These are phyloP conservation scores for Rhizoclosmatium sp. DNA, from an alignment of 192 early-diverging fungal species.

Conservation along the genomic window DNA sequence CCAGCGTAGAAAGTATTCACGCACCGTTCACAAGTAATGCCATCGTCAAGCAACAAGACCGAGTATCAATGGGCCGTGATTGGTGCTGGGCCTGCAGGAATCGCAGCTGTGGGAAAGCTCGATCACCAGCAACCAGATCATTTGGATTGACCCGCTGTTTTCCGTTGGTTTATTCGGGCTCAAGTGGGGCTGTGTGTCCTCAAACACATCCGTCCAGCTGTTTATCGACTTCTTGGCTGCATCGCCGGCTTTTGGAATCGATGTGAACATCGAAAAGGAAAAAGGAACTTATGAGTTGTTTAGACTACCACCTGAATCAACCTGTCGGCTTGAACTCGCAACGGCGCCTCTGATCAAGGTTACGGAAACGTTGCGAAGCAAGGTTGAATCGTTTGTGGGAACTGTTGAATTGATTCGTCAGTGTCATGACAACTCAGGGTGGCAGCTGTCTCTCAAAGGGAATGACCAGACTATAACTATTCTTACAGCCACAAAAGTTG, in stretches of 20 bases:
- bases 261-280: not conserved
- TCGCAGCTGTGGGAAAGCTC: constrained; percentile 33
- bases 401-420: not conserved
- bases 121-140: constrained; percentile 1
- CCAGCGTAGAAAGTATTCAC: too few relatives aligned
- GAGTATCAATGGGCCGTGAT: constrained; percentile 21
- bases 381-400: constrained; percentile 7
- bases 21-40: too few relatives aligned
- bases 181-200: constrained; percentile 28
- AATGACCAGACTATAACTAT: not conserved
- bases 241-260: constrained; percentile 24
- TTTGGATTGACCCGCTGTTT: constrained; percentile 28
- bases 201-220: constrained; percentile 20
- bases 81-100: constrained; percentile 29
- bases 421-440: not conserved
- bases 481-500: constrained; percentile 12
- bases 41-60: too few relatives aligned
- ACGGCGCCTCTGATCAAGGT: constrained; percentile 13
- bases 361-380: not conserved
- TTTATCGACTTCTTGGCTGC: constrained; percentile 31
- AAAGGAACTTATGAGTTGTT: not conserved
- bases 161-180: constrained; percentile 22
- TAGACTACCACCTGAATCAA: not conserved
- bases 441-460: not conserved
- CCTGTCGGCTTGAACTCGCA: constrained; percentile 9